These are phyloP conservation scores for Mallotus repandus DNA, from an alignment of 441 rosid species.

Conservation along the genomic window DNA sequence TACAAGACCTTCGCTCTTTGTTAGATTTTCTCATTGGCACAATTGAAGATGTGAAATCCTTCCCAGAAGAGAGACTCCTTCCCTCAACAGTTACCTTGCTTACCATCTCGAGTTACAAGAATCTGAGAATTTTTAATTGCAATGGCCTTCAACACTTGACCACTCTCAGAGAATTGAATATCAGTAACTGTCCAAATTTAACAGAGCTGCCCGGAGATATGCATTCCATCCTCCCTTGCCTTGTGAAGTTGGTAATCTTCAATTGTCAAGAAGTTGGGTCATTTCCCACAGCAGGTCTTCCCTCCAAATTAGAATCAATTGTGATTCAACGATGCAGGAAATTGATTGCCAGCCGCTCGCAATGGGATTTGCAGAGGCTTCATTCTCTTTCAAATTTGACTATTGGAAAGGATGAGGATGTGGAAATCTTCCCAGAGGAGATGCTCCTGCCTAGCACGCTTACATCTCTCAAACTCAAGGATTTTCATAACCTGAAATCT, in stretches of 20 bases:
- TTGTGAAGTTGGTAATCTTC: conserved; percentile 19
- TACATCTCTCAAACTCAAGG: too few relatives aligned
- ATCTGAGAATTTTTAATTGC: too few relatives aligned
- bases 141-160: too few relatives aligned
- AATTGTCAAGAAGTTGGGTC: conserved; percentile 20
- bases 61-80: conserved; percentile 25
- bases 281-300: conserved; percentile 18
- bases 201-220: conserved; percentile 30
- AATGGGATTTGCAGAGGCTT: conserved; percentile 15
- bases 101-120: too few relatives aligned
- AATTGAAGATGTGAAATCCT: conserved; percentile 29
- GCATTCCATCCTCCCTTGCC: conserved; percentile 3
- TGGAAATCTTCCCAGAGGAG: too few relatives aligned
- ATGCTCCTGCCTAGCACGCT: too few relatives aligned
- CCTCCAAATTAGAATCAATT: conserved; percentile 19
- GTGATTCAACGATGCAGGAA: conserved; percentile 7
- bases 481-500: too few relatives aligned
- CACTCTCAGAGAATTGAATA: too few relatives aligned
- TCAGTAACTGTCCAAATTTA: not conserved
- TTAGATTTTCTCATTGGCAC: conserved; percentile 32
- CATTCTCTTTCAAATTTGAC: too few relatives aligned
- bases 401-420: too few relatives aligned
- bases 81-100: too few relatives aligned
- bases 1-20: conserved; percentile 34
- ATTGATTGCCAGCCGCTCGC: conserved; percentile 13